These are phyloP conservation scores for Trichoderma sp. DNA, from an alignment of 2,329 filamentous ascomycete genomes.

Conservation along the genomic window DNA sequence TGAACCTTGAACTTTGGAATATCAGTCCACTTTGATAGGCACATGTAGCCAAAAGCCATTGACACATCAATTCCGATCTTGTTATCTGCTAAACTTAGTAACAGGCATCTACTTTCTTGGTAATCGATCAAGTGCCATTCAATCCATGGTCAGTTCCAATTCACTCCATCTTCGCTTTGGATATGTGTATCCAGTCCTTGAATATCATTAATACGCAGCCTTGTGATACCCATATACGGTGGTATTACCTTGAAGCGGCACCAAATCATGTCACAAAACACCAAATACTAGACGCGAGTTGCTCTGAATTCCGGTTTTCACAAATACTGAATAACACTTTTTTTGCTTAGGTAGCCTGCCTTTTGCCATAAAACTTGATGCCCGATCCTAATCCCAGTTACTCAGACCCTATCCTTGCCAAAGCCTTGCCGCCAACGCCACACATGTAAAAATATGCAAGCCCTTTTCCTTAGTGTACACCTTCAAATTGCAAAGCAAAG, in stretches of 20 bases:
- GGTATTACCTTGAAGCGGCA: neutral
- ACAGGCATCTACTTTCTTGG: neutral
- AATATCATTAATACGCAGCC: too few species aligned
- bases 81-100: neutral
- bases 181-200: neutral
- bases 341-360: neutral
- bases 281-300: neutral
- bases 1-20: neutral
- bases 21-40: neutral
- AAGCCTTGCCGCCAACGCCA: slow-evolving; percentile 3
- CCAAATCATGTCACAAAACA: neutral
- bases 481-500: neutral
- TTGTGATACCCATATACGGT: neutral
- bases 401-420: neutral
- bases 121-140: neutral
- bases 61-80: neutral
- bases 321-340: neutral
- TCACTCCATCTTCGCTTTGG: neutral
- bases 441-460: neutral
- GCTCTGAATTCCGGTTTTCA: neutral
- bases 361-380: neutral
- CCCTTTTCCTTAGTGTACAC: slow-evolving; percentile 4
- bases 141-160: neutral
- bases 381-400: neutral
- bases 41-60: neutral